A percentile compares a stretch with the other conserved stretches of the same genome.
Conservation (phyloP, 352 stramenopile genomes). For the Thraustochytrium sp. region DNA sequence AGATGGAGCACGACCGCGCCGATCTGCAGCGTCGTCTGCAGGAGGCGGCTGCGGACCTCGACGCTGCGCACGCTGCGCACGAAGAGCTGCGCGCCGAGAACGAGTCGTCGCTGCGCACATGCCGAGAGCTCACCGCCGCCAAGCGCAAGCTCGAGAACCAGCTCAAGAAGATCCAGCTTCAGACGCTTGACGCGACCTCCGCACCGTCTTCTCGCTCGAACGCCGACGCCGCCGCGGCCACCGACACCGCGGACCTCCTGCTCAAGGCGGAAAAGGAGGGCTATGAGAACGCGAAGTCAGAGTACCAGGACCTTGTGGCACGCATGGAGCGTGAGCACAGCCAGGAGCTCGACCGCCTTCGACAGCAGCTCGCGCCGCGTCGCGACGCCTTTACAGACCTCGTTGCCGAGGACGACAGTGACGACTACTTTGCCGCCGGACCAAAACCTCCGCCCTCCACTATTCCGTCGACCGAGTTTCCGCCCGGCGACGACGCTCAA, state of each 20-base stretch:
- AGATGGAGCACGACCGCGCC: conserved; percentile 25
- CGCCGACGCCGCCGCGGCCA: not conserved
- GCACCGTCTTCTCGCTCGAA: not conserved
- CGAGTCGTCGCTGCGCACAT: not conserved
- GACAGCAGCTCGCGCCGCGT: not conserved
- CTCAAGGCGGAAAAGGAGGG: conserved; percentile 21
- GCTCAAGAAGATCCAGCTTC: conserved; percentile 9
- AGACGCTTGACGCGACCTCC: not conserved
- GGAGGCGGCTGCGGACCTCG: not conserved
- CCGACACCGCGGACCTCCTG: not conserved
- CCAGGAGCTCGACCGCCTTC: not conserved
- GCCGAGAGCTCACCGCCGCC: not conserved
- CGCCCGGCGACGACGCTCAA: not conserved
- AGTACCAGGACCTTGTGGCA: conserved; percentile 6
- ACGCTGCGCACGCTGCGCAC: not conserved
- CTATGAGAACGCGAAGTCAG: conserved; percentile 7
- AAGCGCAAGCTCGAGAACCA: conserved; percentile 26
- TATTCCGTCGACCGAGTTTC: not conserved
- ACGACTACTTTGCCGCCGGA: not conserved
- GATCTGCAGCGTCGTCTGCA: not conserved
- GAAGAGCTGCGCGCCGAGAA: not conserved
- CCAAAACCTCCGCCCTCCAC: not conserved
- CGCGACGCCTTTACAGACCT: too few relatives aligned
- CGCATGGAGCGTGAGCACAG: conserved; percentile 27
- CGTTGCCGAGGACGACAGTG: not conserved